These are phyloP conservation scores for Pleodorina starrii DNA, from an alignment of 139 green algal genomes.

Conservation along the genomic window DNA sequence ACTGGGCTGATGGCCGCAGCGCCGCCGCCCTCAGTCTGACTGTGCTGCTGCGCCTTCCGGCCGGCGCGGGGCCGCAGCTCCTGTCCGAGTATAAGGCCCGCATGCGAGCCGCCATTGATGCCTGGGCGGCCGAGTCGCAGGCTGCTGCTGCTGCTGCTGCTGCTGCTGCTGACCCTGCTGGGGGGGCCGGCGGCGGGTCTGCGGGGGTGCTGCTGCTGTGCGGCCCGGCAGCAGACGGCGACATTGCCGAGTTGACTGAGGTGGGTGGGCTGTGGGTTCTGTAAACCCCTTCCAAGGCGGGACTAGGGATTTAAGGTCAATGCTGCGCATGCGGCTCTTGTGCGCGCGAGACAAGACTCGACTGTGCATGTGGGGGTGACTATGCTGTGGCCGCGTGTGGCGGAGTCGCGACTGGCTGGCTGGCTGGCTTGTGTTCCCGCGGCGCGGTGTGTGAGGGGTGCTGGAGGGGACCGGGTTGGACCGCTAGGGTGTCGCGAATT, in stretches of 20 bases:
- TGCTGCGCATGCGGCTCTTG: neutral
- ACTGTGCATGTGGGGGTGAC: too few species aligned
- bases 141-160: neutral
- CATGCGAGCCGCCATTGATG: neutral
- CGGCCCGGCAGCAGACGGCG: neutral
- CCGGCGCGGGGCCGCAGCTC: neutral
- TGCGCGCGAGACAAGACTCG: too few species aligned
- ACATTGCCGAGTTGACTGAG: neutral
- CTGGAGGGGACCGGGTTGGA: too few species aligned
- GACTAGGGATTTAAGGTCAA: neutral
- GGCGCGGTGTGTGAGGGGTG: too few species aligned
- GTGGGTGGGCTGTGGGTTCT: neutral
- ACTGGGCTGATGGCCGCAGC: too few species aligned
- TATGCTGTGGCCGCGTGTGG: too few species aligned
- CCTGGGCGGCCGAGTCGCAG: slow-evolving; percentile 1
- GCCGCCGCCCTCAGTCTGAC: neutral
- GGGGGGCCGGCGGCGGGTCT: too few species aligned
- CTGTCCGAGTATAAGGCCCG: neutral
- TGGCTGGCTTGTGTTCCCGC: too few species aligned
- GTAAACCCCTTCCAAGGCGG: too few species aligned
- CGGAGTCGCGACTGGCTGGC: too few species aligned
- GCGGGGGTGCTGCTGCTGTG: neutral
- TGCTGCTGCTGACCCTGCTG: too few species aligned
- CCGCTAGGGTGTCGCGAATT: too few species aligned
- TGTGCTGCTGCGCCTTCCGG: neutral